Evolutionary conservation across 805 yeast genomes (phyloP), one percentile per base, ranked within the genome.

Genomic region (Starmerella gropengiesseri): DNA sequence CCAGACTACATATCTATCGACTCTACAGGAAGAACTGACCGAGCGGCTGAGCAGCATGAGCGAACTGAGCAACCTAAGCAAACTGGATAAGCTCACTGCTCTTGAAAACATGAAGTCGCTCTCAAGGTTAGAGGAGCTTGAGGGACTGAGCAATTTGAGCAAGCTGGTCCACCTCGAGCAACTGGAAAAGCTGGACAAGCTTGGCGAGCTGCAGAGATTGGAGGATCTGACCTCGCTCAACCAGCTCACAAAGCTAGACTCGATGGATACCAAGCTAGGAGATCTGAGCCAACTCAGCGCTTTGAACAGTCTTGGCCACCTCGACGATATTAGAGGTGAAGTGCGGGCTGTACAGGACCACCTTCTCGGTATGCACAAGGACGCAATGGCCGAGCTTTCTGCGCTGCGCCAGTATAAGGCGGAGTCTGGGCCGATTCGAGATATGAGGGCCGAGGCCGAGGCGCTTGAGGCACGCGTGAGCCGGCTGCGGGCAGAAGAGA

Each of bases 291-390:
- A n/a, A n/a, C n/a, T n/a, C n/a, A n/a, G n/a, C n/a, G n/a, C n/a
- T n/a, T n/a, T n/a, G n/a, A n/a, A n/a, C n/a, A n/a, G n/a, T n/a
- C 40, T 43, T 7, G 25, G 17, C 19, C 26, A 28, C 22, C 40
- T 48, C 22, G 26, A 31, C 11, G 33, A 27, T 18, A 19, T 50
- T 7, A 38, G 37, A n/a, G 55, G 55, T 13, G 55, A 52, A 21
- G 46, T 52, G 5, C 44, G 53, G 9, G 55, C 55, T 11, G 41
- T 50, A 14, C 52, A 47, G 31, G 54, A 49, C 41, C 52, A 50
- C 19, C 21, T 50, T 33, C 17, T 47, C 5, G 47, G 48, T 2
- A 27, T 34, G 16, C 53, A 48, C 41, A n/a, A 34, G 9, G 18
- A 41, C 6, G 32, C 45, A 6, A 30, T 39, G n/a, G 38, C 26